Conservation (phyloP, 495 filamentous ascomycete genomes). For the Elasticomyces elasticus region DNA sequence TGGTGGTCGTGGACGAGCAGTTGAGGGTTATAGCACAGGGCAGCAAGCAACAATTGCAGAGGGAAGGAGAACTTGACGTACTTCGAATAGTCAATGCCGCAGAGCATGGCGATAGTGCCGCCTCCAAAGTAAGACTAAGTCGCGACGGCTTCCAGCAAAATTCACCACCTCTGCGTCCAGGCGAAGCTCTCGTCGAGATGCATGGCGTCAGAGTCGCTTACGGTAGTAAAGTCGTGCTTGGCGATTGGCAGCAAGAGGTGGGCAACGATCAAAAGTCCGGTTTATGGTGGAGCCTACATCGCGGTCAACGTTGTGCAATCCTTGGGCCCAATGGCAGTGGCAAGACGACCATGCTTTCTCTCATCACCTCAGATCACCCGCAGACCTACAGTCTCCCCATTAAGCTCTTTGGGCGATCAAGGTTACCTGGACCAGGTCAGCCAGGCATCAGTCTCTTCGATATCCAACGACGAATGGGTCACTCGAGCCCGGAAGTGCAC, state of each 20-base stretch:
- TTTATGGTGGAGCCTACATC: constrained; percentile 71
- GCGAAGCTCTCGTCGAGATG: constrained; percentile 76
- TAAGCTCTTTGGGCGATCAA: constrained; percentile 68
- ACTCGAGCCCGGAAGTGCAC: constrained; percentile 88
- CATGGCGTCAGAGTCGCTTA: constrained; percentile 70
- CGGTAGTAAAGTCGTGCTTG: constrained; percentile 62
- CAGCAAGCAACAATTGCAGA: constrained; percentile 29
- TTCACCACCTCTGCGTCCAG: constrained; percentile 18
- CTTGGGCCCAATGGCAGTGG: constrained; percentile 79
- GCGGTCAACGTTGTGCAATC: constrained; percentile 80
- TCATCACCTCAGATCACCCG: constrained; percentile 92
- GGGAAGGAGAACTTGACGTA: background rate
- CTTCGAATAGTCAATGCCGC: background rate
- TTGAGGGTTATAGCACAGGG: constrained; percentile 50
- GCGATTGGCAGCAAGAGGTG: constrained; percentile 59
- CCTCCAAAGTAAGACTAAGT: background rate
- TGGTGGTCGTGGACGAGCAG: constrained; percentile 55
- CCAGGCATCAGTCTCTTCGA: constrained; percentile 83
- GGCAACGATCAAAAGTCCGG: constrained; percentile 43
- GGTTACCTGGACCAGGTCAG: constrained; percentile 61
- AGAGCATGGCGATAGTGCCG: background rate
- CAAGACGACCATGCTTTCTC: constrained; percentile 85
- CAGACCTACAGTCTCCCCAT: constrained; percentile 86
- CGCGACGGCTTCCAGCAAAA: constrained; percentile 11
- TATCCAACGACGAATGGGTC: constrained; percentile 78